These are phyloP conservation scores for Carex littledalei DNA, from an alignment of 176 grass and related monocot species.

Conservation along the genomic window DNA sequence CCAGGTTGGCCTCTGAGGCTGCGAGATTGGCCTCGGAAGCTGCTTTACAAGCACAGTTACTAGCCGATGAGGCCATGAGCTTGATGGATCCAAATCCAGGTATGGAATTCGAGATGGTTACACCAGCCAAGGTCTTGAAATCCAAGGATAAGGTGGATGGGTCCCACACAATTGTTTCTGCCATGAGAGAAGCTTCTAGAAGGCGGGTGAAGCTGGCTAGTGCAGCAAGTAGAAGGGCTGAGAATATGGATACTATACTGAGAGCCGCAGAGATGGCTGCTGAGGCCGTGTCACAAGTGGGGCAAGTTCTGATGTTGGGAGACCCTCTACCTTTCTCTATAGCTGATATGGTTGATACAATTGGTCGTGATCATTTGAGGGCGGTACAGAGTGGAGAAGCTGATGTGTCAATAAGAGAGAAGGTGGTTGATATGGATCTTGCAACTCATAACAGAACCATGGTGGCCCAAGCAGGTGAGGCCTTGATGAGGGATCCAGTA, in stretches of 20 bases:
- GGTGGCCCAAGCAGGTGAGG: background rate
- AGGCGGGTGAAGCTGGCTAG: slow-evolving; percentile 32
- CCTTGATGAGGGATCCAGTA: background rate
- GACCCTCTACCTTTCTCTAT: slow-evolving; percentile 34
- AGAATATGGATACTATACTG: slow-evolving; percentile 37
- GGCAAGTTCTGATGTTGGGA: slow-evolving; percentile 28
- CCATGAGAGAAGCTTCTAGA: slow-evolving; percentile 33
- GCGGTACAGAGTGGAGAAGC: background rate
- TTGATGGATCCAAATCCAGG: slow-evolving; percentile 4
- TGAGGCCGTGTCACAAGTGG: slow-evolving; percentile 37
- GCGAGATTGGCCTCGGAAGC: slow-evolving; percentile 16
- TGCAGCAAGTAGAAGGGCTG: slow-evolving; percentile 34
- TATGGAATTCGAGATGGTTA: slow-evolving; percentile 7
- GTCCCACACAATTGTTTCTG: slow-evolving; percentile 27
- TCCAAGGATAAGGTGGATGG: slow-evolving; percentile 25
- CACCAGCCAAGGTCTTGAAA: slow-evolving; percentile 20
- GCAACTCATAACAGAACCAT: background rate
- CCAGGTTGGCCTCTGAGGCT: slow-evolving; percentile 32
- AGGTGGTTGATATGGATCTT: slow-evolving; percentile 4
- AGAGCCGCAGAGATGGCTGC: slow-evolving; percentile 41
- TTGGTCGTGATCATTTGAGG: slow-evolving; percentile 4
- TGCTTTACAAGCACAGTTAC: slow-evolving; percentile 32
- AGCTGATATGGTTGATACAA: slow-evolving; percentile 26
- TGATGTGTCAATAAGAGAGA: background rate
- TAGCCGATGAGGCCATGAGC: slow-evolving; percentile 33